phyloP scores from a whole-genome alignment of 2,329 filamentous ascomycete genomes.

The Claviceps digitariae region DNA sequence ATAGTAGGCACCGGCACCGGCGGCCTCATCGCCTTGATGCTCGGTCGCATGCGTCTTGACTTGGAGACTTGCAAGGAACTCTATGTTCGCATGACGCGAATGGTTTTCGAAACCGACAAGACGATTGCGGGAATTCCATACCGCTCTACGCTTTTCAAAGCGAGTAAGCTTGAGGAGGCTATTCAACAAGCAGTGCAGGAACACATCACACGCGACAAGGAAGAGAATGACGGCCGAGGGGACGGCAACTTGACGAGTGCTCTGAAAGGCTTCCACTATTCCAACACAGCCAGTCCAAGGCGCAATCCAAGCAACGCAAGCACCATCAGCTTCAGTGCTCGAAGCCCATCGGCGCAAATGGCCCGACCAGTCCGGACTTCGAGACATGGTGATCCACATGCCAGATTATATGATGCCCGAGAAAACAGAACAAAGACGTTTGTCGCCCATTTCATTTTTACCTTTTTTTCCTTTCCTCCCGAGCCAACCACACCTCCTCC shows the following conservation, averaged over 20 bases:
- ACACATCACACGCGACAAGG: slow-evolving; percentile 64
- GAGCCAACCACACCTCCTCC: neutral
- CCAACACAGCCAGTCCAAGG: slow-evolving; percentile 32
- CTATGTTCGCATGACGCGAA: slow-evolving; percentile 85
- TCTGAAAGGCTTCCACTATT: slow-evolving; percentile 26
- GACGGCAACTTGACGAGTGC: slow-evolving; percentile 25
- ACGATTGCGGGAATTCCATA: slow-evolving; percentile 93
- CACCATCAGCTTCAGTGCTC: slow-evolving; percentile 65
- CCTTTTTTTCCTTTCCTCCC: neutral
- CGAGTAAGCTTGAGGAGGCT: slow-evolving; percentile 85
- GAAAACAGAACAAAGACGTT: slow-evolving; percentile 85
- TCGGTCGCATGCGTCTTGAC: slow-evolving; percentile 80
- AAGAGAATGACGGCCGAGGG: slow-evolving; percentile 61
- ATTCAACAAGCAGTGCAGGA: slow-evolving; percentile 81
- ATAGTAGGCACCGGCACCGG: slow-evolving; percentile 93
- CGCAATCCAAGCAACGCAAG: slow-evolving; percentile 70
- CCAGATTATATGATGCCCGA: slow-evolving; percentile 73
- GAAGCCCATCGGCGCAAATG: slow-evolving; percentile 44
- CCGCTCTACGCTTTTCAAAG: slow-evolving; percentile 90
- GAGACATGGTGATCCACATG: slow-evolving; percentile 69
- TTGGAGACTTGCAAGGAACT: slow-evolving; percentile 96
- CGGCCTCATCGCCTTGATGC: slow-evolving; percentile 92
- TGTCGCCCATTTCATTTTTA: slow-evolving; percentile 21
- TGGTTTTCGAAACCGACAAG: slow-evolving; percentile 97
- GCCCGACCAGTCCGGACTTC: slow-evolving; percentile 37